Percentiles rank a stretch among this genome's conserved stretches.
Evolutionary conservation across 768 basidiomycete species (phyloP).

Genomic region (Dioszegia hungarica): DNA sequence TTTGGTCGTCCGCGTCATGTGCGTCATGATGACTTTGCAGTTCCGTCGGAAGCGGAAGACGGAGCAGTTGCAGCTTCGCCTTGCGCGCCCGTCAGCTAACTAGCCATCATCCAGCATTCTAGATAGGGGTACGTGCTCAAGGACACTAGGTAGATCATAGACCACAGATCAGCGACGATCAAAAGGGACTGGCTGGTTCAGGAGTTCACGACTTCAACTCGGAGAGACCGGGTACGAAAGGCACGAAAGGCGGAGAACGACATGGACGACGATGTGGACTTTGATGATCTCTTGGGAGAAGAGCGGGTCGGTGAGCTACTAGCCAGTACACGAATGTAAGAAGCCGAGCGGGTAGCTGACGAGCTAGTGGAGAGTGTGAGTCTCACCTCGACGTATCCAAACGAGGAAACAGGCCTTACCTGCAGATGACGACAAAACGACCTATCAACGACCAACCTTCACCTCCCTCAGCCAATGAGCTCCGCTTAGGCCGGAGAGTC

Average conservation of each 20-base stretch:
- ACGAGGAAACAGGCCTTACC: background rate
- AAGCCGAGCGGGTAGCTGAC: background rate
- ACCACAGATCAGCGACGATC: too few species aligned
- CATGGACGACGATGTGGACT: conserved; percentile 9
- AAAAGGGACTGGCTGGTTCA: background rate
- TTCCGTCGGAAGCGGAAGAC: too few species aligned
- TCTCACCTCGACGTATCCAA: background rate
- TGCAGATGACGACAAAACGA: conserved; percentile 3
- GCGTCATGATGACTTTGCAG: too few species aligned
- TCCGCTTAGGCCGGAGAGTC: conserved; percentile 17
- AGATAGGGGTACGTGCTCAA: conserved; percentile 1
- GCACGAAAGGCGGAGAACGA: background rate
- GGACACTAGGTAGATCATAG: conserved; percentile 3
- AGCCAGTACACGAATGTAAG: too few species aligned
- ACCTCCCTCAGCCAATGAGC: conserved; percentile 20
- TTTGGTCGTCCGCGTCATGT: too few species aligned
- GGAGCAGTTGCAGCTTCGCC: too few species aligned
- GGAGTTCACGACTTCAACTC: background rate
- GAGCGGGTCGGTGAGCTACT: background rate
- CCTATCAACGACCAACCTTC: background rate
- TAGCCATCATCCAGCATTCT: too few species aligned
- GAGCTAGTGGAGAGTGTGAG: background rate
- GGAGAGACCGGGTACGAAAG: background rate
- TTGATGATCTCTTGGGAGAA: conserved; percentile 8
- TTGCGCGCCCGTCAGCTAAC: too few species aligned